Evolutionary conservation across 495 filamentous ascomycete genomes (phyloP), one percentile per base, ranked within the genome.

Genomic region (Pyrenula aspistea): DNA sequence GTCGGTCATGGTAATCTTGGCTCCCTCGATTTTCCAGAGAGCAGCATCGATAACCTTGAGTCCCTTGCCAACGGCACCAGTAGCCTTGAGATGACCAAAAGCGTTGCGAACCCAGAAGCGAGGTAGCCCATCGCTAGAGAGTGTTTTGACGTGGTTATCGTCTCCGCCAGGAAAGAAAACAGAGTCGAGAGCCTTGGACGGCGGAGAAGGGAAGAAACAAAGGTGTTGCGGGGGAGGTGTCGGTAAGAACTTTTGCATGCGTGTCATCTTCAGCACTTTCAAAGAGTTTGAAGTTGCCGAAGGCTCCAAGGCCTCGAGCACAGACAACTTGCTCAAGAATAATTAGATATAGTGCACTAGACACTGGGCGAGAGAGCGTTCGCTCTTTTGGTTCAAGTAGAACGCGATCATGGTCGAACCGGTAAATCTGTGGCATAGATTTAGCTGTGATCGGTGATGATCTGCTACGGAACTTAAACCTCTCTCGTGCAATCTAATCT

Each of bases 261-360:
- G 86, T 86, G 8, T 91, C 75, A 54, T 92, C 85, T 51, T 76
- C 71, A 48, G 83, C 81, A 60, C 83, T 84, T 68, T 91, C 77
- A 56, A 78, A 77, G 2, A 95, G 71, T 55, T 75, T 86, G 73
- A 94, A 95, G 25, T 79, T 89, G 12, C 91, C 91, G 62, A 93
- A 94, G n/a, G 91, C 90, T 31, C 83, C 91, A 15, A 80, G 72
- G 21, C 89, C 91, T 25, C 91, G 86, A 24, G 91, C 91, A 64
- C 95, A 90, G 3, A 96, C 89, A 12, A 94, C 89, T 54, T 90
- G 77, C 69, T 94, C 89, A n/a, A n/a, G n/a, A n/a, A n/a, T n/a
- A n/a, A n/a, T n/a, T n/a, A n/a, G n/a, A n/a, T n/a, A n/a, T n/a
- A n/a, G n/a, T n/a, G n/a, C n/a, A n/a, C n/a, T n/a, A n/a, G n/a